Base-by-base conservation (phyloP, 2,329 filamentous ascomycete species). In the Aspergillus sp. region DNA sequence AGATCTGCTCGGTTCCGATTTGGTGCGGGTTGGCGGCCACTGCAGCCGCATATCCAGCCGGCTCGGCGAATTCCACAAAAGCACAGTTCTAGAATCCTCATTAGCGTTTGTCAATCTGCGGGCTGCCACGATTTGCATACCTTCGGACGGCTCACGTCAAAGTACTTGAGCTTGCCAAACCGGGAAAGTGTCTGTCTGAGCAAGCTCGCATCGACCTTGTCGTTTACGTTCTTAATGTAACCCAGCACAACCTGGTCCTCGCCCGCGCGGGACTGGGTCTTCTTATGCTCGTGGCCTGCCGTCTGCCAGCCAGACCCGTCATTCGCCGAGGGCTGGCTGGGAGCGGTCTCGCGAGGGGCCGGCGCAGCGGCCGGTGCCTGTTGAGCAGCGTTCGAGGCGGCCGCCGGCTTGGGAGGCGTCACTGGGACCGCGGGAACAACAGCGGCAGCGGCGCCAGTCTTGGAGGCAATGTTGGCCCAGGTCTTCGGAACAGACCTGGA, bases 191-290 rank as follows among this genome's bases (percentile, higher is more conserved):
- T 72, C 33, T 72, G 69, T 59, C 73, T 80, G 38, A 98, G 69
- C 29, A 85, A 75, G 25, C 77, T 74, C 10, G 78, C 73, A 55
- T 84, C 75, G 32, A 98, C 80, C 64, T 86, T 88, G 20, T 93
- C 86, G 30, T 80, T 89, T 30, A 96, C 89, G 50, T 89, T 93
- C 71, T 94, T 94, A 61, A 98, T 86, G 61, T 95, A 96, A 13
- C 82, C 91, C 47, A 86, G 75, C 33, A 80, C 80, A 41, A 76
- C 76, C 42, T 89, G 81, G 52, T 85, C 82, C 52, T 88, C 82
- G 29, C 66, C 56, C 15, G 69, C 60, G 31, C 85, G 78, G 51
- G 79, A 80, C 58, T 91, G 84, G 55, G 85, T 80, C 71, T 91
- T 91, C 49, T 81, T 81, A 61, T 93, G 82, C 35, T 78, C 74